Conservation (phyloP, 1,284 basidiomycete genomes). For the Tilletia indica region DNA sequence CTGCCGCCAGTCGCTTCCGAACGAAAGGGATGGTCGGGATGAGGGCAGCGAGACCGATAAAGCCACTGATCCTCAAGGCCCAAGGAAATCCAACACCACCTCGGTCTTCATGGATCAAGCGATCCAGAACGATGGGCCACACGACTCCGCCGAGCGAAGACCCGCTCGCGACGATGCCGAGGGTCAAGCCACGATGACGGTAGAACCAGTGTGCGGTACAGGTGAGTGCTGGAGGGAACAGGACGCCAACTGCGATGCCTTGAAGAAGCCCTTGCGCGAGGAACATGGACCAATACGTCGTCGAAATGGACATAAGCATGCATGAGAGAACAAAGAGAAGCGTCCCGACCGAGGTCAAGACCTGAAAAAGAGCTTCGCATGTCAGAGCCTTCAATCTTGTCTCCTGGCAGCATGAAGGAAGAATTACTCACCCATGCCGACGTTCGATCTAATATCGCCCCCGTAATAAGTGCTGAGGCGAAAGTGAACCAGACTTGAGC, state of each 20-base stretch:
- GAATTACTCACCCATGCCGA: not conserved
- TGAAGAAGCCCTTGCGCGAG: slow-evolving; percentile 25
- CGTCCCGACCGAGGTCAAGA: slow-evolving; percentile 14
- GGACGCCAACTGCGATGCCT: slow-evolving; percentile 20
- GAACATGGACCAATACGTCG: slow-evolving; percentile 22
- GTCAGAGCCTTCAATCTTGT: too few species aligned
- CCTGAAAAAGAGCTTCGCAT: not conserved
- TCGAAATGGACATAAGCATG: slow-evolving; percentile 22
- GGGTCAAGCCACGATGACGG: slow-evolving; percentile 18
- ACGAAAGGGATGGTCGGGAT: slow-evolving; percentile 17
- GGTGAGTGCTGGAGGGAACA: slow-evolving; percentile 23
- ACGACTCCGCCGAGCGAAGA: slow-evolving; percentile 21
- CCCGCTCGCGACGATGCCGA: slow-evolving; percentile 23
- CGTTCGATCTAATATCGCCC: slow-evolving; percentile 19
- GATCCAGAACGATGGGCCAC: slow-evolving; percentile 26
- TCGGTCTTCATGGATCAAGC: slow-evolving; percentile 23
- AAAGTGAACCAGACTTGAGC: slow-evolving; percentile 23
- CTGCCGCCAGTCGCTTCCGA: slow-evolving; percentile 20
- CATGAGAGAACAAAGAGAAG: slow-evolving; percentile 21
- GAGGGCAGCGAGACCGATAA: slow-evolving; percentile 20
- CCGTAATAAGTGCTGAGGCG: slow-evolving; percentile 18
- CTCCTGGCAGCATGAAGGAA: not conserved
- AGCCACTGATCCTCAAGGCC: slow-evolving; percentile 22
- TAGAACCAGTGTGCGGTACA: slow-evolving; percentile 24
- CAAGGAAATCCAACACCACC: slow-evolving; percentile 19